Evolutionary conservation across 2,329 filamentous ascomycete genomes (phyloP).

Genomic region (Rutstroemia sp.): DNA sequence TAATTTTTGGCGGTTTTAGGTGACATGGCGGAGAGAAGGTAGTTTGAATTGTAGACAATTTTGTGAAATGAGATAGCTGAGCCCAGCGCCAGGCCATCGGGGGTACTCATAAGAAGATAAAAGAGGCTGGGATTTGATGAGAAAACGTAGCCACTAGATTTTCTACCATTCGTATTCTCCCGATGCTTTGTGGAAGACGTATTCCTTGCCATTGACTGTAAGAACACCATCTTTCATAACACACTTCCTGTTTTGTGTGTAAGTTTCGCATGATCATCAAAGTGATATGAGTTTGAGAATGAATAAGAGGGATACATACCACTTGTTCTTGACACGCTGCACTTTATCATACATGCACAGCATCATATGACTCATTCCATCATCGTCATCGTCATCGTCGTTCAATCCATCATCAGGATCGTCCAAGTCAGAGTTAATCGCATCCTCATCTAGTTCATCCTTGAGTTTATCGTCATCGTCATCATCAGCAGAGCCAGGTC

Average conservation of each 20-base stretch:
- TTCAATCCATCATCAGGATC: constrained; percentile 82
- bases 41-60: too few relatives aligned
- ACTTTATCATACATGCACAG: constrained; percentile 99
- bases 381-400: constrained; percentile 82
- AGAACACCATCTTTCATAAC: constrained; percentile 94
- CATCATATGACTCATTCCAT: constrained; percentile 82
- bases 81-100: background rate
- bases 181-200: constrained; percentile 95
- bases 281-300: background rate
- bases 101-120: background rate
- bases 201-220: constrained; percentile 89
- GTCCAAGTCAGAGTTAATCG: constrained; percentile 97
- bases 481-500: constrained; percentile 49
- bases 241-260: constrained; percentile 66
- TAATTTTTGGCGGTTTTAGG: too few relatives aligned
- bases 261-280: background rate
- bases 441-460: constrained; percentile 71
- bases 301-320: constrained; percentile 40
- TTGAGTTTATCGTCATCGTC: constrained; percentile 52
- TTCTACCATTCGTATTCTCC: constrained; percentile 94
- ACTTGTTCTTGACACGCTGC: constrained; percentile 98
- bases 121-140: background rate
- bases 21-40: too few relatives aligned
- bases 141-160: too few relatives aligned
- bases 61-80: too few relatives aligned